Percentiles rank a stretch among this genome's conserved stretches.
phyloP scores from a whole-genome alignment of 495 filamentous ascomycete species.

The Neurospora sublineolata region DNA sequence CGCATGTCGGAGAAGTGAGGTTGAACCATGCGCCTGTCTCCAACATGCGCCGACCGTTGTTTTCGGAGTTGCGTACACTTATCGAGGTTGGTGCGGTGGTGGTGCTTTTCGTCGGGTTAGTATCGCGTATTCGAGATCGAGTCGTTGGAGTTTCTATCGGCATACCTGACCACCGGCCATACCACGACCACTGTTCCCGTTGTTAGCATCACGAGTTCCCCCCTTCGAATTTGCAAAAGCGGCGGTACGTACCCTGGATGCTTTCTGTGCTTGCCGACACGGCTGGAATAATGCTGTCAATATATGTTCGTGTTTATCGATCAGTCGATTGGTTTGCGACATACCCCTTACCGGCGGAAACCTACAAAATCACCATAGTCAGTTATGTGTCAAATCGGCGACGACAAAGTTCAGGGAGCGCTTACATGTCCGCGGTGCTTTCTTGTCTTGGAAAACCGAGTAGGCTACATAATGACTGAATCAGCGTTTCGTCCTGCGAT shows the following conservation, averaged over 20 bases:
- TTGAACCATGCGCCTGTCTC: background rate
- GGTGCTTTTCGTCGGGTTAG: conserved; percentile 25
- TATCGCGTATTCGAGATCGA: conserved; percentile 2
- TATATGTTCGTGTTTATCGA: conserved; percentile 11
- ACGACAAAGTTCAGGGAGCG: background rate
- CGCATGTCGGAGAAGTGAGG: background rate
- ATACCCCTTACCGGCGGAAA: conserved; percentile 31
- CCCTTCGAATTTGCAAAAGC: background rate
- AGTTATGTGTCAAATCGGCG: conserved; percentile 8
- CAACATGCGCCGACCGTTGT: background rate
- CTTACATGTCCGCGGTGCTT: conserved; percentile 30
- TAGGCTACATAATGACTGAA: conserved; percentile 16
- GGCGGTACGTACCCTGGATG: conserved; percentile 11
- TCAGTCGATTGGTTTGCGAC: conserved; percentile 12
- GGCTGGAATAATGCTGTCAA: conserved; percentile 17
- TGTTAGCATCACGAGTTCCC: background rate
- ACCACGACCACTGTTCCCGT: conserved; percentile 21
- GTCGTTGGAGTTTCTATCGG: background rate
- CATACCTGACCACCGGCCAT: conserved; percentile 30
- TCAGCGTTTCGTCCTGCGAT: conserved; percentile 13
- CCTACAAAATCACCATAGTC: conserved; percentile 16
- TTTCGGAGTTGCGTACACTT: conserved; percentile 19
- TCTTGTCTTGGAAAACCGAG: conserved; percentile 28
- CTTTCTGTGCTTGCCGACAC: conserved; percentile 30
- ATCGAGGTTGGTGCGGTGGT: conserved; percentile 27